A percentile compares a stretch with the other conserved stretches of the same genome.
Conservation (phyloP, 176 grass and related monocot species). For the Aechmea fasciata region DNA sequence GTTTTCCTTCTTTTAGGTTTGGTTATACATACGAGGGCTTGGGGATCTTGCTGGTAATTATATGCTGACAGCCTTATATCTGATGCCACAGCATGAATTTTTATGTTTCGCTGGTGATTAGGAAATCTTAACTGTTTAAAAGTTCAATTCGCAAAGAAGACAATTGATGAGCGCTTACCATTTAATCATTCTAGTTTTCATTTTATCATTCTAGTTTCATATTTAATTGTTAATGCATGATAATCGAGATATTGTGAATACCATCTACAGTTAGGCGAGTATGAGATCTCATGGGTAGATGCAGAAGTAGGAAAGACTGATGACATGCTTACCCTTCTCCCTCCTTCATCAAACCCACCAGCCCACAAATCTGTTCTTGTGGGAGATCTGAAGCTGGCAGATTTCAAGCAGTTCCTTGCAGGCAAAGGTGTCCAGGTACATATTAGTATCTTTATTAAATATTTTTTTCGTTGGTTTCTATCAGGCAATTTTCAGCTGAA, state of each 20-base stretch:
- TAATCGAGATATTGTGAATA: neutral
- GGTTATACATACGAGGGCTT: neutral
- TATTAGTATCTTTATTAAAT: neutral
- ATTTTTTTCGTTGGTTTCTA: neutral
- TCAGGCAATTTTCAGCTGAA: neutral
- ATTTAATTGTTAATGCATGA: neutral
- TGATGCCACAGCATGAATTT: no score
- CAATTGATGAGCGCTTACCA: neutral
- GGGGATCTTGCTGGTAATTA: neutral
- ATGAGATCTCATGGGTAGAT: constrained; percentile 90
- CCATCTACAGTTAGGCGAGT: constrained; percentile 55
- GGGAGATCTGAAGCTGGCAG: constrained; percentile 72
- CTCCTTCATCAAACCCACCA: constrained; percentile 42
- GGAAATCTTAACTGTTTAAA: no score
- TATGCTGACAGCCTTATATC: neutral
- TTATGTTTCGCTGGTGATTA: no score
- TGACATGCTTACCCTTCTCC: constrained; percentile 66
- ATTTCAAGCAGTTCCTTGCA: constrained; percentile 92
- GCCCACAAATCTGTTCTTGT: constrained; percentile 79
- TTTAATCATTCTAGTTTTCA: neutral
- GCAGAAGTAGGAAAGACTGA: constrained; percentile 54
- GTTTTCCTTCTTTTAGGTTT: neutral
- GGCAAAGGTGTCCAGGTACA: constrained; percentile 74
- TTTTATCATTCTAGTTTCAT: neutral
- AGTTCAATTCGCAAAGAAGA: no score